These are phyloP conservation scores for Vanrija sp. DNA, from an alignment of 1,284 basidiomycete genomes.

Conservation along the genomic window DNA sequence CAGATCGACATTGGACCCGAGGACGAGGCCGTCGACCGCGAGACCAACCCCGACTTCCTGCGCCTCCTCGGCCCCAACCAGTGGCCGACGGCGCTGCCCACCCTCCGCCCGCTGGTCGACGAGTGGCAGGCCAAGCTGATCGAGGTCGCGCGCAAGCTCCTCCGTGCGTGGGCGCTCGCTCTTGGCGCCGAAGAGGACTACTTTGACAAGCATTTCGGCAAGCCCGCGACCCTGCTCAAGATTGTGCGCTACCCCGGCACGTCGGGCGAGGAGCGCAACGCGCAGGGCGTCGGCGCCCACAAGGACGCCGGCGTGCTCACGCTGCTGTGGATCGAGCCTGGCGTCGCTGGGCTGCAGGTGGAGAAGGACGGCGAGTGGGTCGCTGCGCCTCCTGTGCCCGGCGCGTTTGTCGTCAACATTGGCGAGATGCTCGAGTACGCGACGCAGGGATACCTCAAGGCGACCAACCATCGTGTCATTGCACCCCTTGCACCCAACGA, in stretches of 20 bases:
- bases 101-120: slow-evolving; percentile 1
- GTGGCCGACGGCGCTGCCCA: slow-evolving; percentile 10
- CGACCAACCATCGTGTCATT: slow-evolving; percentile 15
- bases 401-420: slow-evolving; percentile 67
- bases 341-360: slow-evolving; percentile 3
- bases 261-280: background rate
- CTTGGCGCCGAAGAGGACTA: slow-evolving; percentile 13
- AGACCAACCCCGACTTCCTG: slow-evolving; percentile 8
- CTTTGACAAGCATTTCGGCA: slow-evolving; percentile 14
- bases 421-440: slow-evolving; percentile 54
- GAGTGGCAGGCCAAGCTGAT: slow-evolving; percentile 12
- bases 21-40: background rate
- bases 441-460: slow-evolving; percentile 15
- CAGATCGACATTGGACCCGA: slow-evolving; percentile 16
- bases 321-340: slow-evolving; percentile 14
- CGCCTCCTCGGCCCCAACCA: slow-evolving; percentile 17
- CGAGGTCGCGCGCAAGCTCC: slow-evolving; percentile 12
- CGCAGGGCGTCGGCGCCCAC: slow-evolving; percentile 14
- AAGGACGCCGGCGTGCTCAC: slow-evolving; percentile 18
- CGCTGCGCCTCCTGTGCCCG: slow-evolving; percentile 57
- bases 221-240: slow-evolving; percentile 15
- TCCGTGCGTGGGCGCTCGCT: slow-evolving; percentile 12
- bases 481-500: background rate
- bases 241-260: slow-evolving; percentile 14
- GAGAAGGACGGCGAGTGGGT: slow-evolving; percentile 60